Conservation (phyloP, 2,329 filamentous ascomycete species). For the Diaporthe capsici region DNA sequence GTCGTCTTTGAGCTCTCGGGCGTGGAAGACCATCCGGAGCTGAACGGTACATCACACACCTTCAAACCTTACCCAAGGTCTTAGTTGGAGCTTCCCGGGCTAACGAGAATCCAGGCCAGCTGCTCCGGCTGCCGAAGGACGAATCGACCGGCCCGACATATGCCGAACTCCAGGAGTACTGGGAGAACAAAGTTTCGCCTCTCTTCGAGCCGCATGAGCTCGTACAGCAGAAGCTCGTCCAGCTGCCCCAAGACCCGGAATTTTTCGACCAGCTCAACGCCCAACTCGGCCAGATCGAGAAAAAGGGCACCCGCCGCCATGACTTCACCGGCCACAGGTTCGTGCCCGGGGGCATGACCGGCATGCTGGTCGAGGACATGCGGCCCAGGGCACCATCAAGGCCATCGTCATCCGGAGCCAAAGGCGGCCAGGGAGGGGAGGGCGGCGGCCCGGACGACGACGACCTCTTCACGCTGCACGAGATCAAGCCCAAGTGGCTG, state of each 20-base stretch:
- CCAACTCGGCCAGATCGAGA: slow-evolving; percentile 64
- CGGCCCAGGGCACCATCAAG: slow-evolving; percentile 47
- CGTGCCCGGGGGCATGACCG: slow-evolving; percentile 67
- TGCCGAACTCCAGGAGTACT: slow-evolving; percentile 60
- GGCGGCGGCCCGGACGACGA: background rate
- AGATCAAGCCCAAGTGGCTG: slow-evolving; percentile 91
- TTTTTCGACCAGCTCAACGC: slow-evolving; percentile 65
- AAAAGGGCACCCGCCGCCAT: slow-evolving; percentile 51
- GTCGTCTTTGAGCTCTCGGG: slow-evolving; percentile 74
- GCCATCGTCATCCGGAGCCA: background rate
- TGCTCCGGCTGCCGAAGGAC: slow-evolving; percentile 75
- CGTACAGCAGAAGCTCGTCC: slow-evolving; percentile 68
- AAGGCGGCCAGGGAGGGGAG: background rate
- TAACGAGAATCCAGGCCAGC: slow-evolving; percentile 56
- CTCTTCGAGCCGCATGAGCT: slow-evolving; percentile 68
- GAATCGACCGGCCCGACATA: slow-evolving; percentile 61
- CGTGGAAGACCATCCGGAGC: slow-evolving; percentile 35
- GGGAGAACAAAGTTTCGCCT: slow-evolving; percentile 66
- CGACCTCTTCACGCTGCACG: slow-evolving; percentile 60
- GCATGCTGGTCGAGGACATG: slow-evolving; percentile 84
- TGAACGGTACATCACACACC: slow-evolving; percentile 24
- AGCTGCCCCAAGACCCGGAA: slow-evolving; percentile 56
- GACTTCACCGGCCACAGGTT: slow-evolving; percentile 62
- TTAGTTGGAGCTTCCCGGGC: slow-evolving; percentile 8
- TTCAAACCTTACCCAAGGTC: too few relatives aligned